Base-by-base conservation (phyloP, 805 yeast genomes). In the Monosporozyma unispora region DNA sequence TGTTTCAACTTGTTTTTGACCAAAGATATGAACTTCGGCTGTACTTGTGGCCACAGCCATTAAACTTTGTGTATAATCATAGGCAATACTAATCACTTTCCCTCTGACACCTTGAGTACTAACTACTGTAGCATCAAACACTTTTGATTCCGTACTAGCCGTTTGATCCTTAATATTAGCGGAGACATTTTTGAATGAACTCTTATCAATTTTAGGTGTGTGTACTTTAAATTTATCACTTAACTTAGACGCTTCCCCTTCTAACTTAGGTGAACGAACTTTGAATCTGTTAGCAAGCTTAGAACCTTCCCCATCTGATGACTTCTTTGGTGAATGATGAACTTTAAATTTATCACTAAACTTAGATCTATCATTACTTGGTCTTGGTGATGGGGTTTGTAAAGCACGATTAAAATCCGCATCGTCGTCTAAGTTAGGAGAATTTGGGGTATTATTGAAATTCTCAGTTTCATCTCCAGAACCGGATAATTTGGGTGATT, bases 11-110 rank as follows among this genome's bases (percentile, higher is more conserved):
- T 83, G 80, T 41, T 82, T 81, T 59, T 85, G 91, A 1, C 98
- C 98, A 61, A 81, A 83, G 4, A 93, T 83, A 55, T 86, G 81
- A n/a, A 93, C 72, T 43, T 79, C 79, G 37, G 87, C 85, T 6
- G 69, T 61, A 29, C 74, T 79, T 0, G 96, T 87, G 3, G 88
- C 83, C 0, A 88, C 70, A 0, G 96, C 97, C 56, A 89, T 66
- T 25, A 93, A 72, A 48, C 93, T 80, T 65, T 93, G 99, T 1
- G 87, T 81, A 3, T 95, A 95, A 63, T 93, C 98, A 66, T 75
- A 86, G 0, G 93, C 95, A 38, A 81, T 62, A 0, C 87, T 80
- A 33, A 79, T 69, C 8, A 86, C 77, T 12, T 76, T 75, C 11
- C 95, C 91, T 16, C 75, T 71, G 31, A 84, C 60, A 2, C 93